Percentiles rank a stretch among this genome's conserved stretches.
These are phyloP conservation scores for Candida piceae DNA, from an alignment of 805 yeast genomes.

Conservation along the genomic window DNA sequence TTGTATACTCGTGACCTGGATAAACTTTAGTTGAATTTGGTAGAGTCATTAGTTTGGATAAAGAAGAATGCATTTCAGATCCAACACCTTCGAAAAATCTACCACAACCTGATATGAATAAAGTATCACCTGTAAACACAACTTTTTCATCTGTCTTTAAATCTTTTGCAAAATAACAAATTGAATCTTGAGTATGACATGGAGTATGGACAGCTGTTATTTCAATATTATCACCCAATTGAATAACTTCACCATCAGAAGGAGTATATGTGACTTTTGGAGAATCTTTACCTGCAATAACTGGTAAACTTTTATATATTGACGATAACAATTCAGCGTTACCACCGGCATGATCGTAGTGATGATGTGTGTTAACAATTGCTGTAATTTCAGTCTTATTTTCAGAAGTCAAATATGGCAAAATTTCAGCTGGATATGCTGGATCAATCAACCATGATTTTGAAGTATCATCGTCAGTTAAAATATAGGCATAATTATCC, in stretches of 20 bases:
- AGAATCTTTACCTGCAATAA: constrained; percentile 82
- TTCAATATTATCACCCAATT: constrained; percentile 58
- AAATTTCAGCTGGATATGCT: constrained; percentile 74
- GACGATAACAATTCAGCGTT: constrained; percentile 38
- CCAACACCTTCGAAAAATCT: constrained; percentile 92
- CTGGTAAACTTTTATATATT: constrained; percentile 42
- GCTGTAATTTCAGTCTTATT: constrained; percentile 51
- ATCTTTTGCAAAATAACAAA: constrained; percentile 78
- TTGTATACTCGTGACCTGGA: constrained; percentile 97
- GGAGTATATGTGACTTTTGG: constrained; percentile 73
- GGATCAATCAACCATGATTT: constrained; percentile 88
- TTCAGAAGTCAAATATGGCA: constrained; percentile 34
- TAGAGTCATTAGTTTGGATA: constrained; percentile 55
- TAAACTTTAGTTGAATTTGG: constrained; percentile 71
- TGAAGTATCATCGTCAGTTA: constrained; percentile 61
- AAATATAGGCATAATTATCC: constrained; percentile 81
- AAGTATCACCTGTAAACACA: constrained; percentile 93
- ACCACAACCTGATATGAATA: constrained; percentile 94
- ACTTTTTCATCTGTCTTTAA: constrained; percentile 56
- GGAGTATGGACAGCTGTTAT: constrained; percentile 90
- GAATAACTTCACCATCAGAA: constrained; percentile 51
- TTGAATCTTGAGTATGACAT: constrained; percentile 95
- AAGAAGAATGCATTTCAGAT: constrained; percentile 68
- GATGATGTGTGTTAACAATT: constrained; percentile 95
- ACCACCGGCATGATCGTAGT: constrained; percentile 92